These are phyloP conservation scores for Omphalotus guepiniiformis DNA, from an alignment of 768 basidiomycete genomes.

Conservation along the genomic window DNA sequence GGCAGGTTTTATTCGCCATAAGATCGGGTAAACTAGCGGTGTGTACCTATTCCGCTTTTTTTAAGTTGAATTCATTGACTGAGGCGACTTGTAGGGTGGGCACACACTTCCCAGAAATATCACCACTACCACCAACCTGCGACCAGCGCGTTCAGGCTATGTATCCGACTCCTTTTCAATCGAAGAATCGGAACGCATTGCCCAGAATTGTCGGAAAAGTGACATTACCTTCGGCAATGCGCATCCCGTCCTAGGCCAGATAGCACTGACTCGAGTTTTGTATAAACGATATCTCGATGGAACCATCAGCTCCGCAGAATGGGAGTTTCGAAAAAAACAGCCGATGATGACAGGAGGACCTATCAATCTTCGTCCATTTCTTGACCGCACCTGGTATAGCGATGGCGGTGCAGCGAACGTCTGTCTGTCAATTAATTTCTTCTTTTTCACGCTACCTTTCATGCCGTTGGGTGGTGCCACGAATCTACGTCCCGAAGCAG, in stretches of 20 bases:
- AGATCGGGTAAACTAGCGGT: slow-evolving; percentile 34
- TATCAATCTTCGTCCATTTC: slow-evolving; percentile 45
- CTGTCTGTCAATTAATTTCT: slow-evolving; percentile 26
- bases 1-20: slow-evolving; percentile 28
- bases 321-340: slow-evolving; percentile 45
- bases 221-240: slow-evolving; percentile 48
- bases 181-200: slow-evolving; percentile 26
- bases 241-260: slow-evolving; percentile 45
- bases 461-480: slow-evolving; percentile 35
- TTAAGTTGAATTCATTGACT: background rate
- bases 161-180: slow-evolving; percentile 21
- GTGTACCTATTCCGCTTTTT: slow-evolving; percentile 8
- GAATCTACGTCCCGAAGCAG: slow-evolving; percentile 20
- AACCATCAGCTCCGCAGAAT: slow-evolving; percentile 45
- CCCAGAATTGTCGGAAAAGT: slow-evolving; percentile 35
- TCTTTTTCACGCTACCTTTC: slow-evolving; percentile 39
- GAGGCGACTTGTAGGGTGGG: slow-evolving; percentile 50
- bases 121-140: slow-evolving; percentile 28
- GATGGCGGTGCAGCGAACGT: slow-evolving; percentile 33
- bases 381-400: slow-evolving; percentile 43
- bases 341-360: slow-evolving; percentile 48
- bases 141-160: slow-evolving; percentile 31
- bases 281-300: slow-evolving; percentile 43
- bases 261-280: slow-evolving; percentile 48
- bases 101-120: slow-evolving; percentile 48